Conservation (phyloP, 1,284 basidiomycete species). For the Agaricales sp. region DNA sequence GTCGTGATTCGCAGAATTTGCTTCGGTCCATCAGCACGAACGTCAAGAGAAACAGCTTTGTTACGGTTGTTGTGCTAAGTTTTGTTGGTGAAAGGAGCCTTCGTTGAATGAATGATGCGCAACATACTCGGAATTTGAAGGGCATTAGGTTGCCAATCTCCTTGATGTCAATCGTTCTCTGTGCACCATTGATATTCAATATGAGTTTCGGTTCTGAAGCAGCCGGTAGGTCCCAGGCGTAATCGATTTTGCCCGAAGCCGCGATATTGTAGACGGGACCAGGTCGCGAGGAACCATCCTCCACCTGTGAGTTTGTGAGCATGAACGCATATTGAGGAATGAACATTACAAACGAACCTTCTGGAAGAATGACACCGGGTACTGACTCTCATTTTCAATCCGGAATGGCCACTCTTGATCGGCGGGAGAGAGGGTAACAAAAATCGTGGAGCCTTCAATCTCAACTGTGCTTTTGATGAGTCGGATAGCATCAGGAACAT, state of each 20-base stretch:
- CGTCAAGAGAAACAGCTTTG: constrained; percentile 79
- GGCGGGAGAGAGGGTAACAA: constrained; percentile 67
- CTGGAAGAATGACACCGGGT: constrained; percentile 68
- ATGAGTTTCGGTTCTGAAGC: constrained; percentile 75
- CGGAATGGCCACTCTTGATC: constrained; percentile 81
- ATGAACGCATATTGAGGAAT: not conserved
- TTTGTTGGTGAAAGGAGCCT: constrained; percentile 7
- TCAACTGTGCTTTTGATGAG: constrained; percentile 79
- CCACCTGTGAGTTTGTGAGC: too few relatives aligned
- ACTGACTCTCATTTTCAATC: constrained; percentile 85
- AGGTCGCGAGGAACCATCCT: constrained; percentile 19
- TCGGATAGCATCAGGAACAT: constrained; percentile 32
- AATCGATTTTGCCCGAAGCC: constrained; percentile 51
- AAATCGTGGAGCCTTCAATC: constrained; percentile 85
- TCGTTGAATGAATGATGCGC: not conserved
- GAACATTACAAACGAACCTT: constrained; percentile 35
- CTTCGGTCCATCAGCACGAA: constrained; percentile 82
- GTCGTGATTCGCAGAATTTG: constrained; percentile 85
- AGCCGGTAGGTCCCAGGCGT: constrained; percentile 95
- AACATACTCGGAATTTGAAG: constrained; percentile 70
- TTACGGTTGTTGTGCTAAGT: constrained; percentile 33
- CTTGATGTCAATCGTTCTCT: constrained; percentile 84
- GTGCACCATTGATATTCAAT: constrained; percentile 54
- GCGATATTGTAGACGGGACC: constrained; percentile 42
- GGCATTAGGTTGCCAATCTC: constrained; percentile 93